Base-by-base conservation (phyloP, 192 early-diverging fungal genomes). In the Backusella westeae region DNA sequence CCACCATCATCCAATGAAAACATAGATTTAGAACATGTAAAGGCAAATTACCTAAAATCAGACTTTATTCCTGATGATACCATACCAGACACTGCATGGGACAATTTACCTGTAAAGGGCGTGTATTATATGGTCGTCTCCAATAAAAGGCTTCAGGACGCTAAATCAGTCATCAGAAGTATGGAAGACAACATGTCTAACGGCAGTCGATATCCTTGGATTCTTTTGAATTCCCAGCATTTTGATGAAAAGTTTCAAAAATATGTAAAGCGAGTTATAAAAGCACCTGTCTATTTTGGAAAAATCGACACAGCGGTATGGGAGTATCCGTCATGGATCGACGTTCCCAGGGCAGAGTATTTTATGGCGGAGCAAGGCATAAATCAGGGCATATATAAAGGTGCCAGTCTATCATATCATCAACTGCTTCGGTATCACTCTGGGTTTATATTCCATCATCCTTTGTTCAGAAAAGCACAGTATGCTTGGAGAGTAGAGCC, bases 401-500 rank as follows among this genome's bases (percentile, higher is more conserved):
- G 81, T 83, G 4, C 68, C 83, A 32, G 89, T 15, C 21, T 65
- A 23, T 74, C 34, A 1, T 74, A 74, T 23, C 72, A 74, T 39
- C 72, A 74, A 36, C 41, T 39, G 12, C 42, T 74, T 63, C 17
- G 72, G 6, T 74, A 74, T 39, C 72, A 74, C 14, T 29, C 72
- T 29, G 93, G 93, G 14, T 92, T 90, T 73, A 91, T 93, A 71
- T 93, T 85, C 68, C 83, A 86, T 19, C 92, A 95, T 76, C 87
- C 87, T 34, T 79, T 94, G 7, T 81, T 90, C 42, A 77, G 84
- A 59, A 56, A 90, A 73, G 90, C 85, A 69, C 89, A 93, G 19
- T 95, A 87, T 75, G 93, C 91, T 82, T 95, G 94, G 94, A 83
- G 94, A 17, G 84, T 95, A 14, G 94, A 95, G 74, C 93, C 94